Evolutionary conservation across 2,329 filamentous ascomycete genomes (phyloP), one percentile per base, ranked within the genome.

Genomic region (Cladophialophora immunda): DNA sequence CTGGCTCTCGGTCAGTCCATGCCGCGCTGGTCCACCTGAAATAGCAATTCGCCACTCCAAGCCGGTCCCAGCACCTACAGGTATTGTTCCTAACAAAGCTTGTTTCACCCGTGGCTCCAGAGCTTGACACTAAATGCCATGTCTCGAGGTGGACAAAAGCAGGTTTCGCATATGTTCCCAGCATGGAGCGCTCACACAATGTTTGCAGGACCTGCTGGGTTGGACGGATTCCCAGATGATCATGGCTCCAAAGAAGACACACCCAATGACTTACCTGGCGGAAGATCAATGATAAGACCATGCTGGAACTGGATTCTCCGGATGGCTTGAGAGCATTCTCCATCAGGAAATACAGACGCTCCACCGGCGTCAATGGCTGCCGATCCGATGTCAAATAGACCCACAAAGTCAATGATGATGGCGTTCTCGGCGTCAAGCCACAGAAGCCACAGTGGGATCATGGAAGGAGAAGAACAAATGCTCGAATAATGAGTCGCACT

Each of bases 41-140:
- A 63, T 60, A 63, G 64, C 64, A 62, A 67, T 56, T 70, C 58
- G 69, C 69, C 69, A 70, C 66, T 59, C 17, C 32, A 41, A 29
- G 32, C 52, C 27, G 41, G 55, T 58, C 53, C 53, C 36, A 38
- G 58, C 32, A 22, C 36, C 62, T 70, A n/a, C n/a, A n/a, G n/a
- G n/a, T n/a, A 62, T 71, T 69, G 58, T 32, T 64, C 64, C 56
- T 47, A 55, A 13, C 50, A 61, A 61, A 61, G 65, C 65, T 67
- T 67, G 61, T 64, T 64, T 61, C 27, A 27, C 56, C 34, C 29
- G n/a, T 22, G 11, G 32, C 30, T 30, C 45, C 45, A 50, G 22
- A 50, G 45, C 13, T 11, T 25, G 45, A 50, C 45, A 50, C 22
- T 9, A 50, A 50, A 50, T 50, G 45, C 45, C 45, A 8, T 50